phyloP scores from a whole-genome alignment of 176 grass and related monocot species.

The Miscanthus lutarioriparius region DNA sequence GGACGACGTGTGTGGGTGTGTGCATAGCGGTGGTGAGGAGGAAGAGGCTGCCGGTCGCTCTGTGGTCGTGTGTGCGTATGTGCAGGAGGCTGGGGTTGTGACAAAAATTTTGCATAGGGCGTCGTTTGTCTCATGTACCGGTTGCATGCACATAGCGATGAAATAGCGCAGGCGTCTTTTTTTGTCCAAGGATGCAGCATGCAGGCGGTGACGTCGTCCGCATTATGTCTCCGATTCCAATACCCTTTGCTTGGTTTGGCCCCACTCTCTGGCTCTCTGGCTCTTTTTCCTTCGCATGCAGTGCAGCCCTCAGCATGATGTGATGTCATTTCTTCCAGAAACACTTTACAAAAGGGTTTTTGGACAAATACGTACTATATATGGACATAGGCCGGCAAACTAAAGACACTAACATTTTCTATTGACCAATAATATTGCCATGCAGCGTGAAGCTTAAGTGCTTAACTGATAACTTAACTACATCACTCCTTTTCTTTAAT shows the following conservation, averaged over 20 bases:
- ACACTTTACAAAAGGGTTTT: background rate
- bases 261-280: background rate
- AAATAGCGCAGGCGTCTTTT: conserved; percentile 46
- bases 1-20: background rate
- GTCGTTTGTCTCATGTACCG: conserved; percentile 46
- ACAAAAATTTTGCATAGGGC: conserved; percentile 57
- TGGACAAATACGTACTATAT: too few relatives aligned
- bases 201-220: background rate
- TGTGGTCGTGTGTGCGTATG: conserved; percentile 14
- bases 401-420: too few relatives aligned
- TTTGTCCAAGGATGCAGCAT: background rate
- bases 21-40: background rate
- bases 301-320: background rate
- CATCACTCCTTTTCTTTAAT: too few relatives aligned
- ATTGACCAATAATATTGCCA: too few relatives aligned
- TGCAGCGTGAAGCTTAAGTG: too few relatives aligned
- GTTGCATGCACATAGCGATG: conserved; percentile 35
- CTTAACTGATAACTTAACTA: too few relatives aligned
- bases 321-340: conserved; percentile 15
- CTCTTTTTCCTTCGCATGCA: too few relatives aligned
- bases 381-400: too few relatives aligned
- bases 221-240: background rate
- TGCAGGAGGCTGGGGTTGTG: conserved; percentile 16
- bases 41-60: background rate
- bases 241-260: background rate